phyloP scores from a whole-genome alignment of 164 flowering plant species.

The Brasenia schreberi region DNA sequence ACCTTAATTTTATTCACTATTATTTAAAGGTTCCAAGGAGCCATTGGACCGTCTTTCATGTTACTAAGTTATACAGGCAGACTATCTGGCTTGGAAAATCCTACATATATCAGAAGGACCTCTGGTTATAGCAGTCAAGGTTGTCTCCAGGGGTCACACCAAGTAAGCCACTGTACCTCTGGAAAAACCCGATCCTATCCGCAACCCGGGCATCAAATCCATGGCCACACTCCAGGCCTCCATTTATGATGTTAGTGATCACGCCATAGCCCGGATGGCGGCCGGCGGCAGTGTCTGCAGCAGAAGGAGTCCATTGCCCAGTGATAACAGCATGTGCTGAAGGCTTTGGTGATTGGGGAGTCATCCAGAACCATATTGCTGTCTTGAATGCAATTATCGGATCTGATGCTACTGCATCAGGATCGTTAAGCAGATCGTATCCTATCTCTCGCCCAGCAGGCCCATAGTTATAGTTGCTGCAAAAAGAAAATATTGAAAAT shows the following conservation, averaged over 20 bases:
- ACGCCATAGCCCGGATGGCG: conserved; percentile 12
- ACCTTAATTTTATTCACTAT: too few relatives aligned
- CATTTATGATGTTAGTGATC: not conserved
- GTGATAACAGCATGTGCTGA: conserved; percentile 14
- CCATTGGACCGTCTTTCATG: too few relatives aligned
- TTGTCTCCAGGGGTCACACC: conserved; percentile 21
- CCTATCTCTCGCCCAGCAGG: conserved; percentile 8
- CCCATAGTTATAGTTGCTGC: conserved; percentile 6
- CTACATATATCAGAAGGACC: conserved; percentile 8
- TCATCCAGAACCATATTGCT: conserved; percentile 23
- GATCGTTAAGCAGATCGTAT: conserved; percentile 7
- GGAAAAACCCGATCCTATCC: conserved; percentile 12
- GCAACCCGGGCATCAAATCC: conserved; percentile 3
- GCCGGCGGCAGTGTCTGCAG: conserved; percentile 6
- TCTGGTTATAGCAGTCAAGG: conserved; percentile 30
- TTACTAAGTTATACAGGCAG: too few relatives aligned
- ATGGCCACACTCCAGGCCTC: conserved; percentile 15
- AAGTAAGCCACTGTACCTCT: not conserved
- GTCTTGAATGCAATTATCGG: conserved; percentile 12
- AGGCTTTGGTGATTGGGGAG: conserved; percentile 11
- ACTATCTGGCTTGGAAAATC: too few relatives aligned
- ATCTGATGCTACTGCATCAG: conserved; percentile 11
- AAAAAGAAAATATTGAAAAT: too few relatives aligned
- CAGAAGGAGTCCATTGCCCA: conserved; percentile 11
- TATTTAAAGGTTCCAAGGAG: too few relatives aligned